Evolutionary conservation across 2,329 filamentous ascomycete species (phyloP), one percentile per base, ranked within the genome.

Genomic region (Fusarium sp.): DNA sequence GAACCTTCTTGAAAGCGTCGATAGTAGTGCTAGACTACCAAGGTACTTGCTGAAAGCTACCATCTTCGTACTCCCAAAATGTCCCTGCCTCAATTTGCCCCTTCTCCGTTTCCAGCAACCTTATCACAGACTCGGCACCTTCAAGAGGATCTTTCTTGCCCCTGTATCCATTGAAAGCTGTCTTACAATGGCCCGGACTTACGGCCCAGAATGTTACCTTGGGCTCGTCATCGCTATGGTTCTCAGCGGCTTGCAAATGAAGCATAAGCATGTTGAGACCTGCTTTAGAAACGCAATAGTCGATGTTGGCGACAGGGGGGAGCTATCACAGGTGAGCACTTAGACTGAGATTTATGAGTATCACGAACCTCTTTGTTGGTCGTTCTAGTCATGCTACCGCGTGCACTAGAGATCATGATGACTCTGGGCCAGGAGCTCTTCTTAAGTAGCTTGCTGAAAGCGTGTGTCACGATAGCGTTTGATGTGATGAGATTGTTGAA

Each of bases 391-490:
- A 59, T 33, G 9, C 62, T 65, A 5, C 60, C 62, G 2, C 62
- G 62, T 24, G 60, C 41, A 13, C 60, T 65, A 3, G 60, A 65
- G 2, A 65, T 24, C 60, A 65, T 65, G 8, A 65, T 65, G 6
- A 65, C 60, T 2, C 24, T 44, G 18, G 62, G 53, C 29, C 37
- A 57, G 2, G 37, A 1, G 7, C 53, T 65, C 20, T 43, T 65
- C 7, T 35, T 44, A 0, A 65, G 28, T 6, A 65, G 8, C 5
- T 11, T 31, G 3, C 8, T 4, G 3, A 65, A 59, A 6, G 53
- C 60, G 2, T 58, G 26, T 0, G 46, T 39, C 0, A 53, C n/a
- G 4, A 59, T 13, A 3, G 41, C 21, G n/a, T 48, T 65, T 10
- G 52, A 59, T 8, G 53, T 64, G 15, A 65, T 39, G 8, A 65